These are phyloP conservation scores for Debaryomyces tyrocola DNA, from an alignment of 805 yeast genomes.

Conservation along the genomic window DNA sequence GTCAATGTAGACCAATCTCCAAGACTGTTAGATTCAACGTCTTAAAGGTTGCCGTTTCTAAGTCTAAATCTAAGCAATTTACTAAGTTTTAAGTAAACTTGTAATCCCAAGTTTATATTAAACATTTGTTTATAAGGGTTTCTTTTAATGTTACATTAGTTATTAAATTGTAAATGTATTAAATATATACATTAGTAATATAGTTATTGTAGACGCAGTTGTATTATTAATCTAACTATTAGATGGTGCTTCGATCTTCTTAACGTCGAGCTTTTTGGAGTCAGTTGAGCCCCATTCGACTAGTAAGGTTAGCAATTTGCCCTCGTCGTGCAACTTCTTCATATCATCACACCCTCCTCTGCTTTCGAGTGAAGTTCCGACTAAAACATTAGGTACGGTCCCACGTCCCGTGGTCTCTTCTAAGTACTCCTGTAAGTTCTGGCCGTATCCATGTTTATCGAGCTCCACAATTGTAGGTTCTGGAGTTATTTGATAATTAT, in stretches of 20 bases:
- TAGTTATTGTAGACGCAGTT: neutral
- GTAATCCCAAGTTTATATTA: constrained; percentile 4
- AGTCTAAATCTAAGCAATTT: constrained; percentile 92
- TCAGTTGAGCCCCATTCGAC: constrained; percentile 56
- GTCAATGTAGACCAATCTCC: constrained; percentile 99
- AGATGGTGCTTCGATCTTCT: constrained; percentile 56
- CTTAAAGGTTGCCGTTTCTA: constrained; percentile 87
- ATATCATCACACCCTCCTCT: constrained; percentile 92
- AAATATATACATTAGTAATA: constrained; percentile 3
- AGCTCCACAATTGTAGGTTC: constrained; percentile 73
- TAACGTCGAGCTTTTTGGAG: constrained; percentile 47
- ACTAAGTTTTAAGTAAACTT: constrained; percentile 75
- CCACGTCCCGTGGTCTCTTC: constrained; percentile 68
- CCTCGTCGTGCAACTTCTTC: constrained; percentile 55
- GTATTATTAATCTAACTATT: constrained; percentile 29
- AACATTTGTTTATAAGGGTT: constrained; percentile 10
- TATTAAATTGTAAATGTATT: constrained; percentile 5
- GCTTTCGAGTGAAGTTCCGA: constrained; percentile 58
- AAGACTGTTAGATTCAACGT: constrained; percentile 99
- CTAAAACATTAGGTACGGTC: constrained; percentile 88
- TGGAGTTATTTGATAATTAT: constrained; percentile 71
- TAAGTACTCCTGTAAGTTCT: constrained; percentile 70
- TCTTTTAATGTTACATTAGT: constrained; percentile 18
- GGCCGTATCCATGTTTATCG: constrained; percentile 77
- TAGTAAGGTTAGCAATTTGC: constrained; percentile 51